A percentile compares a stretch with the other conserved stretches of the same genome.
These are phyloP conservation scores for Firmiana major DNA, from an alignment of 345 rosid species.

Conservation along the genomic window DNA sequence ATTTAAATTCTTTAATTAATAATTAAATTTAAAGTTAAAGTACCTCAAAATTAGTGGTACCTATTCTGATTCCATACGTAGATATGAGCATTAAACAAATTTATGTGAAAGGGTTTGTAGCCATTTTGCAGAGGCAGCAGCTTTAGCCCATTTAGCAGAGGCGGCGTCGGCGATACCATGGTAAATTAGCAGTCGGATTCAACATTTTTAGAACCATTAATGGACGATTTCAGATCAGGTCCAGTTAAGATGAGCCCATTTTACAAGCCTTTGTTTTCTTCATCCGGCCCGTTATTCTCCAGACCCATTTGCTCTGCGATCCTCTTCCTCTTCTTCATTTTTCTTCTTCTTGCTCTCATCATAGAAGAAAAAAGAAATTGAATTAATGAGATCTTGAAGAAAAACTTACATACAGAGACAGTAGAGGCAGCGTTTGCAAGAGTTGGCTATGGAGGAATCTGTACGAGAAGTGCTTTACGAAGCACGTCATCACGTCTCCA, in stretches of 20 bases:
- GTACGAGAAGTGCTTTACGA: constrained; percentile 52
- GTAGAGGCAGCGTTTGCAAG: not conserved
- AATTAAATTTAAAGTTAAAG: no score
- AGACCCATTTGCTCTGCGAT: not conserved
- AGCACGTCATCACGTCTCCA: constrained; percentile 61
- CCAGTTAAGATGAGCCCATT: not conserved
- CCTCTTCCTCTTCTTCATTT: not conserved
- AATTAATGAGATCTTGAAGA: constrained; percentile 8
- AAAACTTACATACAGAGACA: not conserved
- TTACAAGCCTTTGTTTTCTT: not conserved
- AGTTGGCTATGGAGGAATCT: constrained; percentile 35
- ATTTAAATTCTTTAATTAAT: no score
- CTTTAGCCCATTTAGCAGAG: no score
- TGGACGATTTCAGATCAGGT: not conserved
- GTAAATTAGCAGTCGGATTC: no score
- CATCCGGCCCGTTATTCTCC: not conserved
- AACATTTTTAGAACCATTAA: no score
- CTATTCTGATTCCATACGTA: no score
- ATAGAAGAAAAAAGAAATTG: not conserved
- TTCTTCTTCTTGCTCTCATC: not conserved
- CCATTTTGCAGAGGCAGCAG: no score
- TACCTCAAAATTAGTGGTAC: no score
- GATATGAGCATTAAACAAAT: no score
- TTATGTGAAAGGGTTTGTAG: no score
- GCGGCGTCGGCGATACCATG: no score